Percentiles rank a stretch among this genome's conserved stretches.
These are phyloP conservation scores for Solanum paucissectum DNA, from an alignment of 257 asterid genomes.

Conservation along the genomic window DNA sequence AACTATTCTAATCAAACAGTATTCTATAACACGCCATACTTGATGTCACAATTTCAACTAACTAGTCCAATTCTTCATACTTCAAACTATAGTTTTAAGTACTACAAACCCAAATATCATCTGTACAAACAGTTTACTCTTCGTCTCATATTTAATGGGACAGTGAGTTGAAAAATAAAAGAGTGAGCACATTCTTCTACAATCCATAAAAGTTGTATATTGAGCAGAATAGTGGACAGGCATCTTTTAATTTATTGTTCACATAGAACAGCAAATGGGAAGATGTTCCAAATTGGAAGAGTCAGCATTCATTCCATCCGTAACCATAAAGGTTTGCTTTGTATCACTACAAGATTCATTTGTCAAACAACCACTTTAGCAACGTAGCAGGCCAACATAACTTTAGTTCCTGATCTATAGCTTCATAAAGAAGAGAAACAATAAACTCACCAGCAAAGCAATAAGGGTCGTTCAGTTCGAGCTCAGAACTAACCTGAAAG, in stretches of 20 bases:
- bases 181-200: neutral
- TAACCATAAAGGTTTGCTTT: neutral
- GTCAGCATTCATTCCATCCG: neutral
- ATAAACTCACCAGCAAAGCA: constrained; percentile 6
- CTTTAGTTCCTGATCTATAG: neutral
- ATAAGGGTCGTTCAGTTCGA: neutral
- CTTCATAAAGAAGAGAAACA: constrained; percentile 5
- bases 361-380: neutral
- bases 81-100: neutral
- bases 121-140: neutral
- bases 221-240: neutral
- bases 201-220: neutral
- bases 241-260: neutral
- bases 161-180: neutral
- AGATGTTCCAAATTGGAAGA: neutral
- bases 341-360: neutral
- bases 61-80: neutral
- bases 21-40: neutral
- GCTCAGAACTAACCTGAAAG: constrained; percentile 71
- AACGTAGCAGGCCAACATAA: neutral
- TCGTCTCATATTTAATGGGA: neutral
- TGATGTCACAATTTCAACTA: neutral
- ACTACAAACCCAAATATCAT: neutral
- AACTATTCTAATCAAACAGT: neutral
- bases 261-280: neutral